These are phyloP conservation scores for Penicillium paradoxum DNA, from an alignment of 495 filamentous ascomycete species.

Conservation along the genomic window DNA sequence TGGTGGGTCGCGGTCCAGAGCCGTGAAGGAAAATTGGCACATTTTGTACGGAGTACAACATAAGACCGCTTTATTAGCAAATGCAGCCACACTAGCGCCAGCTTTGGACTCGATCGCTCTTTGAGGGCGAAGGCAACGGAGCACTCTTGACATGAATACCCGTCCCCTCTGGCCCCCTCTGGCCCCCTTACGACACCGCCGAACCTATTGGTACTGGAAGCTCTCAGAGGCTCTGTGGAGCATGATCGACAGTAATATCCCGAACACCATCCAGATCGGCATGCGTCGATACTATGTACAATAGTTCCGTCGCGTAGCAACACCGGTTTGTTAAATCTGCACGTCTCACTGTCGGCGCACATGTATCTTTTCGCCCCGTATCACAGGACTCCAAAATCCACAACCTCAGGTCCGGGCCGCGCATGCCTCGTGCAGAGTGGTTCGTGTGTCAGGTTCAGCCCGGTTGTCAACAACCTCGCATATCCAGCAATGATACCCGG, in stretches of 20 bases:
- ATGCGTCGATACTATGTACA: background rate
- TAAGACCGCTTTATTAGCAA: background rate
- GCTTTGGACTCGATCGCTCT: background rate
- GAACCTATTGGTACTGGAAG: background rate
- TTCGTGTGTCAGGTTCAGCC: constrained; percentile 11
- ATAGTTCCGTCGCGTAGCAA: constrained; percentile 6
- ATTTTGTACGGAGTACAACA: too few species aligned
- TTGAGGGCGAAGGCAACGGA: background rate
- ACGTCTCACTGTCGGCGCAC: constrained; percentile 1
- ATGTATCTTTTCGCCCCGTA: background rate
- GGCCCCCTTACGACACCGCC: background rate
- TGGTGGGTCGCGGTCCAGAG: background rate
- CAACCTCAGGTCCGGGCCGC: constrained; percentile 3
- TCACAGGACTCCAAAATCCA: constrained; percentile 1
- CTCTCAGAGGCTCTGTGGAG: constrained; percentile 5
- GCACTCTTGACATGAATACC: background rate
- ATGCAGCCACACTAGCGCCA: background rate
- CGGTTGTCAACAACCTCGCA: constrained; percentile 5
- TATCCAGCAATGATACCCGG: constrained; percentile 11
- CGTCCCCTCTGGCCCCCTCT: background rate
- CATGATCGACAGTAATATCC: constrained; percentile 23
- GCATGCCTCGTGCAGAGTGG: constrained; percentile 1
- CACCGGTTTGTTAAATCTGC: background rate
- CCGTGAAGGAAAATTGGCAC: constrained; percentile 5
- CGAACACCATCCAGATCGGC: constrained; percentile 8